Evolutionary conservation across 1,139 yeast species (phyloP).

Genomic region (Kluyveromyces sp.): DNA sequence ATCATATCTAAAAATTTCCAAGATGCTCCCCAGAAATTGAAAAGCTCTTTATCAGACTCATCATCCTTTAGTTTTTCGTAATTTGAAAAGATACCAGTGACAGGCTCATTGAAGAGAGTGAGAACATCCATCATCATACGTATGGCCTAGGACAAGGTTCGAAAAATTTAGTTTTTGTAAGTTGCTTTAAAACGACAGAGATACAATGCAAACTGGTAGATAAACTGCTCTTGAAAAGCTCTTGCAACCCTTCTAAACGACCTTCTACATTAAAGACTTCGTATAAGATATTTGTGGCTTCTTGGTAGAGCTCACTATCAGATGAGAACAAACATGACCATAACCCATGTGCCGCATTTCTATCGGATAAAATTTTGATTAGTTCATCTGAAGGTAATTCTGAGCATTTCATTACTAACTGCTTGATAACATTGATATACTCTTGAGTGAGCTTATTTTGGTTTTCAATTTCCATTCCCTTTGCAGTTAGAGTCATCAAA

Average conservation of each 20-base stretch:
- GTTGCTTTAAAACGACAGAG: constrained; percentile 38
- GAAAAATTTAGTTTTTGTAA: constrained; percentile 45
- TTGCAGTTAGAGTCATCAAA: constrained; percentile 31
- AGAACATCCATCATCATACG: constrained; percentile 69
- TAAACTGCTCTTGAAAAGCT: constrained; percentile 40
- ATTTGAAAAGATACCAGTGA: constrained; percentile 44
- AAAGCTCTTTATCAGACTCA: constrained; percentile 25
- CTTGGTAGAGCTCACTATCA: constrained; percentile 44
- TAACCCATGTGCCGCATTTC: constrained; percentile 41
- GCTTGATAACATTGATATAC: constrained; percentile 24
- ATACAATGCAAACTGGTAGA: constrained; percentile 43
- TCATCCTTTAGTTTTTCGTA: constrained; percentile 21
- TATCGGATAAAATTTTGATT: constrained; percentile 34
- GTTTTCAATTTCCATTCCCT: constrained; percentile 9
- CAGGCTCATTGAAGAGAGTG: constrained; percentile 57
- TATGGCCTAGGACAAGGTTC: constrained; percentile 75
- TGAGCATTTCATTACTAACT: constrained; percentile 31
- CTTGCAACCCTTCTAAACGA: constrained; percentile 61
- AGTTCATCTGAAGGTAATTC: constrained; percentile 42
- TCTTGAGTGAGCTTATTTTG: constrained; percentile 26
- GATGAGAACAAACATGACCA: constrained; percentile 69
- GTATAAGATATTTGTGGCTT: constrained; percentile 64
- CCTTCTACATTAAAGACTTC: constrained; percentile 75
- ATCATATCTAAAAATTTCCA: constrained; percentile 71
- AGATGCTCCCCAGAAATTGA: constrained; percentile 50